Evolutionary conservation across 148 eudicot species (phyloP), one percentile per base, ranked within the genome.

Genomic region (Rhododendron williamsianum): DNA sequence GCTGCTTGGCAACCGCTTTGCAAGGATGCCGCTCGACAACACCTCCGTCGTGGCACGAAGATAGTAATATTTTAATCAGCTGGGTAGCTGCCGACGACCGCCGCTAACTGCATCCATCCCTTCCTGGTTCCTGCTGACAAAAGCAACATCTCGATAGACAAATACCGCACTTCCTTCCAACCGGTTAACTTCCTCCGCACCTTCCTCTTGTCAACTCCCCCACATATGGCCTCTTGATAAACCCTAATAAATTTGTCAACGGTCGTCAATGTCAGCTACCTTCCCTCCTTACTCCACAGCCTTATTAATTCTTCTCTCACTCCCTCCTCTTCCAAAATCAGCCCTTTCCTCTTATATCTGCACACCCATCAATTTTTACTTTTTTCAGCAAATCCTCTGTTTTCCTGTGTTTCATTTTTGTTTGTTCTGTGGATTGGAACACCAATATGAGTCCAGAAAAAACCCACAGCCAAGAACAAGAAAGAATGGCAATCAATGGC

Each of bases 401-500:
- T 81, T 54, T 45, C 33, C 30, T 60, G 6, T 10, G 21, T 51
- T 15, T 6, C 38, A 7, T 43, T 76, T 41, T 6, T 56, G 21
- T 38, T 0, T 46, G 33, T 9, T 16, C 18, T 51, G 19, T 51
- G 6, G n/a, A 16, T 72, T 45, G 43, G 30, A 36, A 33, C 63
- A 10, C 23, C 41, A 72, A 38, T 23, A 87, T 90, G 91, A 86
- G 78, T 80, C 89, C 87, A 23, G 18, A 49, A 67, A 87, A 81
- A 80, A 21, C 43, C 51, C 11, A 19, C 8, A 18, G 58, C 46
- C 73, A 76, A 27, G 83, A 82, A 2, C 33, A 77, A 25, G 84
- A n/a, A 10, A 56, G 19, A 19, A 72, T 79, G 60, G 84, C 43
- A 78, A 90, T 90, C 79, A 88, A 78, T 2, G 91, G 93, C 71